These are phyloP conservation scores for Glarea lozoyensis DNA, from an alignment of 495 filamentous ascomycete genomes.

Conservation along the genomic window DNA sequence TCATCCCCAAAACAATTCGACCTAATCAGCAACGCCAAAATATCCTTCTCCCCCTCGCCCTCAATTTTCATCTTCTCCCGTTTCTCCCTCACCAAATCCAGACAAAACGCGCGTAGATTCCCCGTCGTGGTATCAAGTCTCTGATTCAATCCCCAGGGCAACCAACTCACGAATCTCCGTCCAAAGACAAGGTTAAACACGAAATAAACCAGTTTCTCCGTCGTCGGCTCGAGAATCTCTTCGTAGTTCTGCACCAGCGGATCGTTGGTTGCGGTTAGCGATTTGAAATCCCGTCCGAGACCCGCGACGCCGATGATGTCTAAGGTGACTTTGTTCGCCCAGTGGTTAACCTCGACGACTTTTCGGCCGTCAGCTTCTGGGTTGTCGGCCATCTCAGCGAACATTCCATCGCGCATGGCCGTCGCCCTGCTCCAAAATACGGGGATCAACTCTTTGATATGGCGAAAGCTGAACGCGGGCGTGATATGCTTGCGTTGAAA, in stretches of 20 bases:
- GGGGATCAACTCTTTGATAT: constrained; percentile 79
- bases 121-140: constrained; percentile 41
- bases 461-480: constrained; percentile 77
- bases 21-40: constrained; percentile 70
- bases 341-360: constrained; percentile 56
- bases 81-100: constrained; percentile 59
- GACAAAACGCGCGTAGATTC: constrained; percentile 55
- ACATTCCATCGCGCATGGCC: constrained; percentile 35
- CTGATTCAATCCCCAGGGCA: constrained; percentile 63
- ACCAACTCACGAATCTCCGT: constrained; percentile 29
- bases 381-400: constrained; percentile 14
- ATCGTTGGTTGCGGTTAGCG: constrained; percentile 54
- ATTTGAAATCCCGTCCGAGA: constrained; percentile 68
- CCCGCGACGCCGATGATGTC: constrained; percentile 83
- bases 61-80: constrained; percentile 44
- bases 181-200: constrained; percentile 37
- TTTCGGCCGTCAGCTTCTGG: too few relatives aligned
- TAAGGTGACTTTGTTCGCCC: constrained; percentile 66
- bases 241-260: constrained; percentile 62
- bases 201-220: constrained; percentile 29
- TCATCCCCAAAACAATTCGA: constrained; percentile 70
- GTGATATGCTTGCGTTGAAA: constrained; percentile 68
- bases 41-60: constrained; percentile 53
- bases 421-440: constrained; percentile 67
- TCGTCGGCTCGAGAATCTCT: constrained; percentile 39